A percentile compares a stretch with the other conserved stretches of the same genome.
Evolutionary conservation across 2,329 filamentous ascomycete genomes (phyloP).

Genomic region (Diaporthe capsici): DNA sequence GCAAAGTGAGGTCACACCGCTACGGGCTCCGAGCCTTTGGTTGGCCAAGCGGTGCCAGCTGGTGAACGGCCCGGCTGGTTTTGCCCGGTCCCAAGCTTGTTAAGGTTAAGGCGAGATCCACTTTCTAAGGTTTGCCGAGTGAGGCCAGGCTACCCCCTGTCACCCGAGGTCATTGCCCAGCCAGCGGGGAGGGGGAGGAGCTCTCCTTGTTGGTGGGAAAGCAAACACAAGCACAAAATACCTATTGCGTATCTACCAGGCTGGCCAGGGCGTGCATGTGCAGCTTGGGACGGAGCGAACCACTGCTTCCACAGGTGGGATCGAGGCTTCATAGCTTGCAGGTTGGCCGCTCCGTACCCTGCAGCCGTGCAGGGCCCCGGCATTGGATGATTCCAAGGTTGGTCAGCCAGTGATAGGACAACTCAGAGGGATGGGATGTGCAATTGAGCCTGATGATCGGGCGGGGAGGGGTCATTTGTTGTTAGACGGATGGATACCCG

Average conservation of each 20-base stretch:
- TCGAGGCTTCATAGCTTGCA: constrained; percentile 13
- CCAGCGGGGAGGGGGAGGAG: background rate
- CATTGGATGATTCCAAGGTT: background rate
- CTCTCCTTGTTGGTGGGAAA: constrained; percentile 15
- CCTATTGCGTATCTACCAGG: background rate
- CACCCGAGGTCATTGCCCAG: constrained; percentile 34
- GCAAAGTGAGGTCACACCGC: background rate
- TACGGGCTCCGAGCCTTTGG: background rate
- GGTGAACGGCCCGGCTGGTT: background rate
- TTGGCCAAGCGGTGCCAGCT: background rate
- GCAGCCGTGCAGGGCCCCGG: background rate
- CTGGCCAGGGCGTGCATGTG: background rate
- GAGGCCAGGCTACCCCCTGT: background rate
- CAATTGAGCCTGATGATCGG: constrained; percentile 17
- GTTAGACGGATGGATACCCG: background rate
- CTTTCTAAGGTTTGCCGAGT: constrained; percentile 27
- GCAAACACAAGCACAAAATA: background rate
- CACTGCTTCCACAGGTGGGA: background rate
- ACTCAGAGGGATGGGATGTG: background rate
- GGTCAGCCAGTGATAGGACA: background rate
- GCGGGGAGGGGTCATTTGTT: constrained; percentile 4
- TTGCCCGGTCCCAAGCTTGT: background rate
- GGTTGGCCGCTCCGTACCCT: background rate
- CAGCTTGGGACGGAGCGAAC: background rate
- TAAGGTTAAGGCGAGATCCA: background rate